Evolutionary conservation across 306 rosid genomes (phyloP).

Genomic region (Fagus crenata): DNA sequence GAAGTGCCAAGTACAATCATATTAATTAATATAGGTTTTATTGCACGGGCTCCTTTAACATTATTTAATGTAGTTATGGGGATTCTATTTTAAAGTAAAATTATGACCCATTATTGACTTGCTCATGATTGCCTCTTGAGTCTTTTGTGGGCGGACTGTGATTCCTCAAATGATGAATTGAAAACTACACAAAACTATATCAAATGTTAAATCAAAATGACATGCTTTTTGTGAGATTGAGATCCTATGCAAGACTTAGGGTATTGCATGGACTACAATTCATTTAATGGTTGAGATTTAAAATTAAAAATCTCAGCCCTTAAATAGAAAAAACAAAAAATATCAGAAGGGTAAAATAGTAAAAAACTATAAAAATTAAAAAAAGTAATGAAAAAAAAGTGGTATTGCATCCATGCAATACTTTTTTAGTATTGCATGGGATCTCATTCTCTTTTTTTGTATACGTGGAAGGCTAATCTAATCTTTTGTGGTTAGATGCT

Average conservation of each 20-base stretch:
- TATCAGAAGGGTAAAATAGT: no score
- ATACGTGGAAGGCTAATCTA: no score
- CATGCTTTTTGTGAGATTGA: not conserved
- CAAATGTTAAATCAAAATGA: conserved; percentile 1
- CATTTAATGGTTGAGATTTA: no score
- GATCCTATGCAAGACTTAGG: no score
- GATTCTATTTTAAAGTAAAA: not conserved
- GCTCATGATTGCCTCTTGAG: not conserved
- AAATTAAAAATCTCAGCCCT: no score
- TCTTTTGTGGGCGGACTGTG: not conserved
- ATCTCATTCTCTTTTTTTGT: no score
- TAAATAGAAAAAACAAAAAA: no score
- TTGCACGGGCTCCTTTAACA: conserved; percentile 21
- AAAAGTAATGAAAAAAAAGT: no score
- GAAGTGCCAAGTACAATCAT: conserved; percentile 3
- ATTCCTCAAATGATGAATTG: conserved; percentile 1
- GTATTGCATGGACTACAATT: no score
- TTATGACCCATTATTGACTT: not conserved
- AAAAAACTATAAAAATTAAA: no score
- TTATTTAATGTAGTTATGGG: conserved; percentile 8
- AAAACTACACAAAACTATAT: not conserved
- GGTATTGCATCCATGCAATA: no score
- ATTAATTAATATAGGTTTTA: conserved; percentile 10
- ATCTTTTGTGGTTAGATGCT: not conserved
- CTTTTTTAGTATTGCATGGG: no score